Base-by-base conservation (phyloP, 2,329 filamentous ascomycete species). In the Trichoderma sp. region DNA sequence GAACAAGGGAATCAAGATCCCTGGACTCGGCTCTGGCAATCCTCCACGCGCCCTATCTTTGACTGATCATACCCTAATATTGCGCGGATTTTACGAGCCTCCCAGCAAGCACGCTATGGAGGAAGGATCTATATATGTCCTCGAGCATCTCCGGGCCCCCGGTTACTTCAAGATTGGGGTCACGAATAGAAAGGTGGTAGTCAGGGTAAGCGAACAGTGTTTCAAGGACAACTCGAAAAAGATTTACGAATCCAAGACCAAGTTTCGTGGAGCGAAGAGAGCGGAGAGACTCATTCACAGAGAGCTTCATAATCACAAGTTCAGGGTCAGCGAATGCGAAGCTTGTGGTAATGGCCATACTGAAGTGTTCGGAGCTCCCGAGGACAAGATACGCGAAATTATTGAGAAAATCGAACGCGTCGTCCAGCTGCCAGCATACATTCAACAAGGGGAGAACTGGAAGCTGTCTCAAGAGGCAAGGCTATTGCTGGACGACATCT, bases 151-250 rank as follows among this genome's bases (percentile, higher is more conserved):
- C 1, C n/a, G n/a, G 5, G 43, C n/a, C 5, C 54, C 54, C 3
- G 21, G 21, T 10, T 28, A 43, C 26, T 56, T 44, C 54, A 56
- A 56, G 39, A 56, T 56, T n/a, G 54, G 54, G 6, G 17, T n/a
- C 21, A 26, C 54, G 15, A 17, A 10, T 5, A 44, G 5, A n/a
- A 21, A 17, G 2, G 54, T 15, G 26, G 39, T 26, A n/a, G 17
- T 43, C 21, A 43, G 54, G 28, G 17, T 26, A 15, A 3, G 9
- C 14, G 39, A 56, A 0, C 21, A 56, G 15, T 44, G 54, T n/a
- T 28, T 43, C 2, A 9, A 19, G 43, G 28, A 15, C 5, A 39
- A 44, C 15, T n/a, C 54, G n/a, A 44, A 19, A 24, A 44, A 44
- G 17, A 56, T 56, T 19, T 26, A 56, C n/a, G 21, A 56, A 28